Evolutionary conservation across 1,139 yeast species (phyloP).

Genomic region (Scheffersomyces parashehatae): DNA sequence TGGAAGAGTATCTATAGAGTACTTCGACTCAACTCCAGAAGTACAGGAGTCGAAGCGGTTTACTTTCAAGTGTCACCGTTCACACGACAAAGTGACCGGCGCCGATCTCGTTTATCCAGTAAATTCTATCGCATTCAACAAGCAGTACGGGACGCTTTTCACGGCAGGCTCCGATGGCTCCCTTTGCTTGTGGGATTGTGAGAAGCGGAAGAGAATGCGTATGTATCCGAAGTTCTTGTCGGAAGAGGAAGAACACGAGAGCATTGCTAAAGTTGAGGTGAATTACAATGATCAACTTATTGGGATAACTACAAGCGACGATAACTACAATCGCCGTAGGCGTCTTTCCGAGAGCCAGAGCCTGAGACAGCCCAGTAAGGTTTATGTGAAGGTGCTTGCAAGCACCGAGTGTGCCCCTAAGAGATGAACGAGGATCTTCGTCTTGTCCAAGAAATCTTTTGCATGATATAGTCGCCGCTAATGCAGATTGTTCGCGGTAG

Average conservation of each 20-base stretch:
- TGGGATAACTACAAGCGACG: constrained; percentile 68
- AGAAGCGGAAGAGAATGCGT: constrained; percentile 58
- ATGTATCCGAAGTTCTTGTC: constrained; percentile 52
- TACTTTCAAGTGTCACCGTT: constrained; percentile 84
- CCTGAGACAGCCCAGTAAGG: constrained; percentile 11
- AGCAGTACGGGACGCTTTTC: constrained; percentile 49
- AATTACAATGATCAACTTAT: constrained; percentile 32
- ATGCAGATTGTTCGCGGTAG: too few relatives aligned
- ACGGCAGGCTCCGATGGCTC: constrained; percentile 83
- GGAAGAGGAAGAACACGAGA: constrained; percentile 17
- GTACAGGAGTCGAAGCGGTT: constrained; percentile 51
- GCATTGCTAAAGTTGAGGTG: constrained; percentile 53
- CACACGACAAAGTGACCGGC: constrained; percentile 37
- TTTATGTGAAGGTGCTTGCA: constrained; percentile 8
- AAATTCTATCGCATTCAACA: constrained; percentile 62
- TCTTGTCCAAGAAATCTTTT: too few relatives aligned
- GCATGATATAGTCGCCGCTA: too few relatives aligned
- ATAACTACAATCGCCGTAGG: constrained; percentile 23
- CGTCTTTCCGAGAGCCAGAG: constrained; percentile 13
- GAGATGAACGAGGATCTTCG: neutral
- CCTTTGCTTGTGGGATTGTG: constrained; percentile 77
- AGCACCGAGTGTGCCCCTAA: neutral
- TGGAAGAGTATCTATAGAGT: constrained; percentile 84
- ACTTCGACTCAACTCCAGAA: constrained; percentile 53
- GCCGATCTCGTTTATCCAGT: constrained; percentile 76